Percentiles rank a stretch among this genome's conserved stretches.
Evolutionary conservation across 1,284 basidiomycete species (phyloP).

Genomic region (Trametes polyzona): DNA sequence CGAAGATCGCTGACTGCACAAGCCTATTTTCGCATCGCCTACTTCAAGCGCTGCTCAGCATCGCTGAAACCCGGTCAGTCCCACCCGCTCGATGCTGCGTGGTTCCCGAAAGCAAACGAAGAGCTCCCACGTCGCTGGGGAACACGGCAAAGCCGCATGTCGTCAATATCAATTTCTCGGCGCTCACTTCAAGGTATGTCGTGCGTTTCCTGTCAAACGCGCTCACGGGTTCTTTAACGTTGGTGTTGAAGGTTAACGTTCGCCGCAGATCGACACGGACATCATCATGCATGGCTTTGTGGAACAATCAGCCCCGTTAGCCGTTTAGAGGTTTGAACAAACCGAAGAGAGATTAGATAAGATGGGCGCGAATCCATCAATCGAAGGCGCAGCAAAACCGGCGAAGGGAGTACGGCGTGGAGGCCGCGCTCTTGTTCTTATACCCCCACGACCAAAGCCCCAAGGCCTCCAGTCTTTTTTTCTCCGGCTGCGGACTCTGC

Average conservation of each 20-base stretch:
- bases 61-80: too few relatives aligned
- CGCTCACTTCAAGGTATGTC: too few relatives aligned
- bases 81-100: too few relatives aligned
- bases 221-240: too few relatives aligned
- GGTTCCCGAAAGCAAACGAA: background rate
- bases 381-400: background rate
- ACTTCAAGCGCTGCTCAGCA: background rate
- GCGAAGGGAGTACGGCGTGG: slow-evolving; percentile 2
- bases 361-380: background rate
- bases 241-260: too few relatives aligned
- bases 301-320: background rate
- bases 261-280: too few relatives aligned
- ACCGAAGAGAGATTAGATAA: slow-evolving; percentile 11
- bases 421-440: slow-evolving; percentile 1
- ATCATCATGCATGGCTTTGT: background rate
- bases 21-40: background rate
- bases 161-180: too few relatives aligned
- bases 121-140: background rate
- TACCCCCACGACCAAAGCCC: slow-evolving; percentile 5
- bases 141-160: background rate
- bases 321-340: background rate
- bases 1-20: background rate
- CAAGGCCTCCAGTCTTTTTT: background rate
- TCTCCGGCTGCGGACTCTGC: slow-evolving; percentile 4
- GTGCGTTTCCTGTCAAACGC: too few relatives aligned